Conservation (phyloP, 2,329 filamentous ascomycete genomes). For the Aspergillus persii region DNA sequence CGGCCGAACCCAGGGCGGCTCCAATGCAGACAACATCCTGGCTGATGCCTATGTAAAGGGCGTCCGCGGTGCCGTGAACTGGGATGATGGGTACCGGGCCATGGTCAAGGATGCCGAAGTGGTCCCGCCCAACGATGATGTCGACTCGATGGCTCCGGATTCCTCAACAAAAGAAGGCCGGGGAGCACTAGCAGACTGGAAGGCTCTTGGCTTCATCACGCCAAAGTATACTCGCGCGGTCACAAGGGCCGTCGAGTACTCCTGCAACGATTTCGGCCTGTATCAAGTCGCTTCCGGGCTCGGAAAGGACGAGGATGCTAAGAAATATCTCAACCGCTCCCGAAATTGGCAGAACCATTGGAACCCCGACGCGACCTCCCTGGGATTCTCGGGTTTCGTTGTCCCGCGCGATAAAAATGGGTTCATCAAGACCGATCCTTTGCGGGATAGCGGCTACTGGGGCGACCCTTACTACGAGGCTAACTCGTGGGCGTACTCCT, state of each 20-base stretch:
- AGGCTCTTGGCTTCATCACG: conserved; percentile 63
- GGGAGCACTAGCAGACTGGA: conserved; percentile 68
- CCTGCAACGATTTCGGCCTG: conserved; percentile 66
- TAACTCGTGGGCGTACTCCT: conserved; percentile 64
- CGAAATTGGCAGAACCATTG: conserved; percentile 72
- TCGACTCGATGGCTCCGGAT: conserved; percentile 53
- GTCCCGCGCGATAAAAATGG: conserved; percentile 56
- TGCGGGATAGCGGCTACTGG: conserved; percentile 64
- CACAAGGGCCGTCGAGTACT: conserved; percentile 65
- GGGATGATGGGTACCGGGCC: conserved; percentile 60
- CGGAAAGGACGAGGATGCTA: conserved; percentile 49
- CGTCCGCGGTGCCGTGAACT: conserved; percentile 59
- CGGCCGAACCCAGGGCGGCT: conserved; percentile 67
- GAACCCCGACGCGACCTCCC: conserved; percentile 57
- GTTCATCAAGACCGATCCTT: conserved; percentile 50
- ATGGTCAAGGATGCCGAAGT: conserved; percentile 68
- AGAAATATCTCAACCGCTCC: conserved; percentile 62
- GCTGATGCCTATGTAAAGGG: conserved; percentile 72
- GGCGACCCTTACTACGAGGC: conserved; percentile 60
- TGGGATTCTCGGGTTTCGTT: conserved; percentile 65
- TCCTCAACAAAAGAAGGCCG: conserved; percentile 66
- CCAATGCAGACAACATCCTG: conserved; percentile 68
- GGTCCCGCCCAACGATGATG: conserved; percentile 57
- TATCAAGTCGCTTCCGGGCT: conserved; percentile 63
- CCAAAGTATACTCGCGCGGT: conserved; percentile 60